A percentile compares a stretch with the other conserved stretches of the same genome.
These are phyloP conservation scores for Canna indica DNA, from an alignment of 176 grass and related monocot genomes.

Conservation along the genomic window DNA sequence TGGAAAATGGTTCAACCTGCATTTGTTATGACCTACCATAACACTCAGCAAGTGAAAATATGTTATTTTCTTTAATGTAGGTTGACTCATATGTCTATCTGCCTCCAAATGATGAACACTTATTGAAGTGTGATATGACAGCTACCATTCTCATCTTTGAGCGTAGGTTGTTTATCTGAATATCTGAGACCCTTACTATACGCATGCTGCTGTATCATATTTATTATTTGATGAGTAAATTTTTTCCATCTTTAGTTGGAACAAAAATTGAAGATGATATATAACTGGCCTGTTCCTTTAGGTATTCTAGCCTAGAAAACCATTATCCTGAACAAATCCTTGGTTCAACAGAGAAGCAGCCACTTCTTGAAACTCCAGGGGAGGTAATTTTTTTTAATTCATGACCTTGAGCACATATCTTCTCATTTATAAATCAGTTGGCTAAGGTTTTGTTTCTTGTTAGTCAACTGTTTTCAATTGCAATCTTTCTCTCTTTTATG, in stretches of 20 bases:
- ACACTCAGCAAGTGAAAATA: background rate
- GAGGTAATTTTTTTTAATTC: constrained; percentile 42
- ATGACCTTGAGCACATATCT: background rate
- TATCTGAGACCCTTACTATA: background rate
- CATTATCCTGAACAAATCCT: constrained; percentile 50
- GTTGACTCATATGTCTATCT: constrained; percentile 95
- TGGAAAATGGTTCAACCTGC: background rate
- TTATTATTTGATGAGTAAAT: background rate
- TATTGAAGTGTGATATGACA: constrained; percentile 37
- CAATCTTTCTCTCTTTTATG: background rate
- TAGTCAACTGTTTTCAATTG: background rate
- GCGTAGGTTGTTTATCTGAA: constrained; percentile 37
- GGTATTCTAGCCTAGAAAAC: constrained; percentile 46
- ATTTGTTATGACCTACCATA: background rate
- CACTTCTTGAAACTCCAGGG: constrained; percentile 90
- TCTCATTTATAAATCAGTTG: background rate
- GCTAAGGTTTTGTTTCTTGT: background rate
- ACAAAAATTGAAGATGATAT: background rate
- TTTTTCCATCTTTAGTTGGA: background rate
- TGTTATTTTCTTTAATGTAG: constrained; percentile 25
- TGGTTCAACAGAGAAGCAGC: constrained; percentile 68
- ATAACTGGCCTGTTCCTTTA: constrained; percentile 25
- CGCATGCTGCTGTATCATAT: background rate
- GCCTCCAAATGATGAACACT: constrained; percentile 63
- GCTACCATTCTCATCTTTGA: constrained; percentile 73